A percentile compares a stretch with the other conserved stretches of the same genome.
Evolutionary conservation across 164 flowering plant species (phyloP).

Genomic region (Magnolia kwangsiensis): DNA sequence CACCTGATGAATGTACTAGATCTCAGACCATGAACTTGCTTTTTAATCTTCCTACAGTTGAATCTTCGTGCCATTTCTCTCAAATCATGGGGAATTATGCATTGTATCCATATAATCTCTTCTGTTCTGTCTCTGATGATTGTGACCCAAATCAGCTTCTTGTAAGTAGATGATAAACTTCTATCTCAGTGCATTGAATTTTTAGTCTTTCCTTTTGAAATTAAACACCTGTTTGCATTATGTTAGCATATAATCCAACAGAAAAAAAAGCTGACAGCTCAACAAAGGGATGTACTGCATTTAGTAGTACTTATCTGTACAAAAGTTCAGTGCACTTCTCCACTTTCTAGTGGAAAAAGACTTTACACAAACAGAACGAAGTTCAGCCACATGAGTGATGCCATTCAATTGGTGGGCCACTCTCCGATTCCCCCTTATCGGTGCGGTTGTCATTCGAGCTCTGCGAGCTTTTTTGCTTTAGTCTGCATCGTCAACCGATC

Average conservation of each 20-base stretch:
- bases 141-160: conserved; percentile 2
- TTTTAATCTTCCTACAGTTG: background rate
- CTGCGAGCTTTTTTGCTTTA: no score
- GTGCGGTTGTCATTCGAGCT: background rate
- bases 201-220: background rate
- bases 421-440: background rate
- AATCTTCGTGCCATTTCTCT: background rate
- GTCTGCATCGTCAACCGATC: no score
- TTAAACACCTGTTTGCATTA: background rate
- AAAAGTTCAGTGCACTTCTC: background rate
- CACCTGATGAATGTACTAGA: background rate
- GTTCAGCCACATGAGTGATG: no score
- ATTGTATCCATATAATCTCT: background rate
- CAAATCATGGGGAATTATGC: background rate
- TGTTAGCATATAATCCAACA: background rate
- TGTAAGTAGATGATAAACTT: background rate
- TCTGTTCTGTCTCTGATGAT: background rate
- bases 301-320: background rate
- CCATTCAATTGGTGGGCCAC: no score
- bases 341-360: background rate
- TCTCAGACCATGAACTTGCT: background rate
- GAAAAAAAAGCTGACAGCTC: background rate
- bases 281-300: background rate
- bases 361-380: no score
- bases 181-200: no score